These are phyloP conservation scores for Alternaria incomplexa DNA, from an alignment of 2,329 filamentous ascomycete genomes.

Conservation along the genomic window DNA sequence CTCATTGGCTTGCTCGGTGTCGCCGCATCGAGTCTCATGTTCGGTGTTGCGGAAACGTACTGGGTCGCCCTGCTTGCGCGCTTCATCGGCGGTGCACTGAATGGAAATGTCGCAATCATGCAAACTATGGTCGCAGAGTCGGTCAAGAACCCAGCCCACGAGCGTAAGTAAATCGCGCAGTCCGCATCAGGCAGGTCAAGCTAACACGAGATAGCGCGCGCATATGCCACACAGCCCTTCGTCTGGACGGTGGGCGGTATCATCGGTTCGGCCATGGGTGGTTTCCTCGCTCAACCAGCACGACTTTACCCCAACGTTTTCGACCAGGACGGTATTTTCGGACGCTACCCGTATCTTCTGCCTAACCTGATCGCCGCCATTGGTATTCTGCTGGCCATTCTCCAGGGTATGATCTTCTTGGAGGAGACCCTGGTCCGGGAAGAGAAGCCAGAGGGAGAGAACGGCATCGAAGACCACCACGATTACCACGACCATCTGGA, in stretches of 20 bases:
- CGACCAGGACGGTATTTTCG: slow-evolving; percentile 72
- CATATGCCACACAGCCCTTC: slow-evolving; percentile 91
- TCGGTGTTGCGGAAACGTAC: slow-evolving; percentile 81
- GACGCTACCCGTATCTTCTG: slow-evolving; percentile 81
- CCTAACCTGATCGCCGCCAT: slow-evolving; percentile 84
- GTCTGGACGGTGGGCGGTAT: slow-evolving; percentile 92
- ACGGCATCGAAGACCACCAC: slow-evolving; percentile 33
- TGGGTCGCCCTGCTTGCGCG: slow-evolving; percentile 82
- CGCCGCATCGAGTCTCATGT: slow-evolving; percentile 79
- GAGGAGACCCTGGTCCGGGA: slow-evolving; percentile 68
- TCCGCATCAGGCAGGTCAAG: not conserved
- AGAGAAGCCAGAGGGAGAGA: slow-evolving; percentile 46
- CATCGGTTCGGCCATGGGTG: slow-evolving; percentile 83
- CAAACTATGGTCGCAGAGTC: slow-evolving; percentile 94
- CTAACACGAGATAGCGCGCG: slow-evolving; percentile 64
- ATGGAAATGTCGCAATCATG: slow-evolving; percentile 90
- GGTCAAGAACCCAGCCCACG: slow-evolving; percentile 85
- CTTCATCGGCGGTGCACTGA: slow-evolving; percentile 79
- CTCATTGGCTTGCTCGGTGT: slow-evolving; percentile 72
- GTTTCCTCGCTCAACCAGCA: slow-evolving; percentile 81
- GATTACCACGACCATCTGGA: slow-evolving; percentile 64
- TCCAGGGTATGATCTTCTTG: slow-evolving; percentile 78
- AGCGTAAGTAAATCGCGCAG: slow-evolving; percentile 65
- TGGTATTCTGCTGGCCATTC: slow-evolving; percentile 78
- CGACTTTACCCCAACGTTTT: slow-evolving; percentile 76